phyloP scores from a whole-genome alignment of 331 rosid genomes.

The Acacia concinna region DNA sequence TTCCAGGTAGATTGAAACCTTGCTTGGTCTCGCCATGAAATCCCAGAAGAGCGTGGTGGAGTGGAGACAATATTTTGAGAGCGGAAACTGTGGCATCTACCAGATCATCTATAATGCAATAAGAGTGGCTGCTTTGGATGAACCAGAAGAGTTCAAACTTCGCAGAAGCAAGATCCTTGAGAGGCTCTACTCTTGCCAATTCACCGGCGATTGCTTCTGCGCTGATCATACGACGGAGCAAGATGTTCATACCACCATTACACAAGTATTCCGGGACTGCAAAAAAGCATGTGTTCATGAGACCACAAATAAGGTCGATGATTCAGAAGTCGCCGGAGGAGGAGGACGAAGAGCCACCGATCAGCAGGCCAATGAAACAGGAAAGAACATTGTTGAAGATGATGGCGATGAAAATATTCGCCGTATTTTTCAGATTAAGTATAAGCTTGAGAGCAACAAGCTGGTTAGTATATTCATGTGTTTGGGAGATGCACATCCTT shows the following conservation, averaged over 20 bases:
- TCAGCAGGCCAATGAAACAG: conserved; percentile 20
- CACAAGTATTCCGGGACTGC: background rate
- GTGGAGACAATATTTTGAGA: conserved; percentile 25
- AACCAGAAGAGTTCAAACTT: conserved; percentile 16
- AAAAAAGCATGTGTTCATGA: background rate
- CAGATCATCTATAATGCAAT: conserved; percentile 27
- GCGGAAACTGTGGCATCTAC: conserved; percentile 19
- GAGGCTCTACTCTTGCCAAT: conserved; percentile 2
- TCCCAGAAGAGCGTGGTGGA: background rate
- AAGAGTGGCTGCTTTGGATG: conserved; percentile 27
- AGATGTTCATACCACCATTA: background rate
- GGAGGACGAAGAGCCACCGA: background rate
- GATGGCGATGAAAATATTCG: background rate
- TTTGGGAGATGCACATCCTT: conserved; percentile 6
- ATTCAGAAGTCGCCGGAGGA: background rate
- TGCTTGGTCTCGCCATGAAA: conserved; percentile 14
- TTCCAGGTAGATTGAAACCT: background rate
- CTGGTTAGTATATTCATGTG: conserved; percentile 25
- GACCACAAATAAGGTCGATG: background rate
- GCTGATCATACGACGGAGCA: background rate
- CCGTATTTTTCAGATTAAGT: conserved; percentile 34
- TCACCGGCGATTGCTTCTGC: background rate
- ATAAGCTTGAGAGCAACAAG: conserved; percentile 15
- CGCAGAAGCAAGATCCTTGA: conserved; percentile 13
- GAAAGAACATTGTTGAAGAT: background rate